These are phyloP conservation scores for Fusarium sp. DNA, from an alignment of 2,329 filamentous ascomycete genomes.

Conservation along the genomic window DNA sequence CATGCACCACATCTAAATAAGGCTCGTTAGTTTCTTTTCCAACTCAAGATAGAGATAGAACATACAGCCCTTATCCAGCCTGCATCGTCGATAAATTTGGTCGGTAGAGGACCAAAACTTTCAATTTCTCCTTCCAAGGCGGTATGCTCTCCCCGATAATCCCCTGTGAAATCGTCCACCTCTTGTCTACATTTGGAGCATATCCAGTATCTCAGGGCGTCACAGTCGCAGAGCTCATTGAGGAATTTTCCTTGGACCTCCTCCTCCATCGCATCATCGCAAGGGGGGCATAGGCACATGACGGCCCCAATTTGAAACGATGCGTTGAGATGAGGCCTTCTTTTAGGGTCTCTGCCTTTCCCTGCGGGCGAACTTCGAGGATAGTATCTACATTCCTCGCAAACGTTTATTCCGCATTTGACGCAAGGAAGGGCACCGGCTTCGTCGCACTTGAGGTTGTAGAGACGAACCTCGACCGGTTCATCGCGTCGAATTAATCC, in stretches of 20 bases:
- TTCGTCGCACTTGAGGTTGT: constrained; percentile 25
- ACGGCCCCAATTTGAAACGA: not conserved
- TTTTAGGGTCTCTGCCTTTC: not conserved
- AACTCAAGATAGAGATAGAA: too few relatives aligned
- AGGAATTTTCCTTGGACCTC: not conserved
- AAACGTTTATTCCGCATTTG: constrained; percentile 33
- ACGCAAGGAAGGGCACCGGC: constrained; percentile 20
- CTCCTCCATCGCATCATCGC: constrained; percentile 11
- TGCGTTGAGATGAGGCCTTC: constrained; percentile 19
- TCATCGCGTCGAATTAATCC: constrained; percentile 11
- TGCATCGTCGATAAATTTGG: constrained; percentile 12
- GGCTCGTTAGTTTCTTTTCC: not conserved
- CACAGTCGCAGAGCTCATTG: constrained; percentile 28
- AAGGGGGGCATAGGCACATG: constrained; percentile 26
- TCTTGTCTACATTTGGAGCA: constrained; percentile 1
- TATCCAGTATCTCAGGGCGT: constrained; percentile 24
- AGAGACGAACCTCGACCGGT: constrained; percentile 25
- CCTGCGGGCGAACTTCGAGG: not conserved
- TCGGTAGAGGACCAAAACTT: not conserved
- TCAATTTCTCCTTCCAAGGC: constrained; percentile 9
- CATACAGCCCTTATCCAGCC: not conserved
- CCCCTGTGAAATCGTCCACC: rapidly evolving
- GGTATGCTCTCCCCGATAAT: constrained; percentile 3
- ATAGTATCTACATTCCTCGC: constrained; percentile 36
- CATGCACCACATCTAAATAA: constrained; percentile 26